Conservation (phyloP, 2,329 filamentous ascomycete species). For the Colletotrichum sublineola region DNA sequence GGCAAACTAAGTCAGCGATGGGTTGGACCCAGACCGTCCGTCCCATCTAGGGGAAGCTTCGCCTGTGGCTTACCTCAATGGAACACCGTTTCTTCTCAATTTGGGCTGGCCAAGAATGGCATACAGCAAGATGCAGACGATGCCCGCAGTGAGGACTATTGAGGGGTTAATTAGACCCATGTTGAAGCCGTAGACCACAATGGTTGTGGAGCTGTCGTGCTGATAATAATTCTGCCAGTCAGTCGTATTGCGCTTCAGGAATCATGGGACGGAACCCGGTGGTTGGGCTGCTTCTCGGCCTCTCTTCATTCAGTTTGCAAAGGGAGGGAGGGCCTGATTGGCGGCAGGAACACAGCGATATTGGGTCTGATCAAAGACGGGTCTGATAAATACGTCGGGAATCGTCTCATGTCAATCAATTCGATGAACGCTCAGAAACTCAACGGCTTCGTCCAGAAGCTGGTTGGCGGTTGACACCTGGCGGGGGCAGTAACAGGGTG, state of each 20-base stretch:
- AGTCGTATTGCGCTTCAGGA: not conserved
- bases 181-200: not conserved
- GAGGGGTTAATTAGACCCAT: conserved; percentile 20
- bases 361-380: not conserved
- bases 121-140: conserved; percentile 34
- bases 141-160: conserved; percentile 9
- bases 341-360: not conserved
- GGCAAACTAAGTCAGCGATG: conserved; percentile 9
- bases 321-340: not conserved
- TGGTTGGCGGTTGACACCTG: not conserved
- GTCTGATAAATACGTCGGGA: not conserved
- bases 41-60: not conserved
- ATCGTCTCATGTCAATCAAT: not conserved
- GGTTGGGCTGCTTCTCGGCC: not conserved
- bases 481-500: not conserved
- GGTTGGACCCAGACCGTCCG: not conserved
- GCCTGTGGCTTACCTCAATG: conserved; percentile 37
- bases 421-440: not conserved
- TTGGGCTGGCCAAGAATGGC: conserved; percentile 35
- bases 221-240: not conserved
- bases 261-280: not conserved
- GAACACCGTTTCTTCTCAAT: conserved; percentile 40
- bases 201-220: not conserved
- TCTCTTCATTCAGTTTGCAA: not conserved
- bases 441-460: not conserved